Evolutionary conservation across 2,329 filamentous ascomycete genomes (phyloP), one percentile per base, ranked within the genome.

Genomic region (Blastomyces silverae): DNA sequence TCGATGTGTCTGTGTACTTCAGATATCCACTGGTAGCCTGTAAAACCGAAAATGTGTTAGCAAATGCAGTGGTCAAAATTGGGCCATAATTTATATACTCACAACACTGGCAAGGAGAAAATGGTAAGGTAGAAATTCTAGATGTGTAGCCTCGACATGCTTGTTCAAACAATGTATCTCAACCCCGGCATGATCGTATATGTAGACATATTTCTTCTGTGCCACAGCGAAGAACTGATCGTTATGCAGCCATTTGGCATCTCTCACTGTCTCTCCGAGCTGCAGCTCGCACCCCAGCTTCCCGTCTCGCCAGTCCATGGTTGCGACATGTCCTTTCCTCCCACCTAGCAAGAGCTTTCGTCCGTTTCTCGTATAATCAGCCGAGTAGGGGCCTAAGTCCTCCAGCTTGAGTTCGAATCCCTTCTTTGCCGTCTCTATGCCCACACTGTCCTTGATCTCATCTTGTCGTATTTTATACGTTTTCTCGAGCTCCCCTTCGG

Each of bases 111-210:
- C 90, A 60, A 99, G 83, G 53, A 99, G 85, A 76, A 96, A 99
- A 76, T 99, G 94, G 74, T 97, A 97, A 0, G 93, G 93, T 17
- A 97, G 81, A 74, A 97, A 99, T 77, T 97, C 91, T 84, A 99
- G 91, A 76, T 95, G 89, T 15, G 90, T 89, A 17, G 95, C 90
- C 76, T 99, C 94, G 67, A 90, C 85, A 75, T 96, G 93, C 76
- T 94, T 94, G 77, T 87, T 88, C 73, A 99, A 79, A 74, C 90
- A 92, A 76, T 99, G 94, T 64, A 99, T 80, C 79, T 99, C 94
- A 25, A 97, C 90, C 62, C 94, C 94, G 64, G 90, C 85, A 65
- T 87, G 83, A 73, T 97, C 94, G 80, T 99, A 99, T 69, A 99
- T 97, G 79, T 96, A 99, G 68, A 94, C 90, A 70, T 94, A 89